Conservation (phyloP, 352 stramenopile genomes). For the Phytophthora chlamydospora region DNA sequence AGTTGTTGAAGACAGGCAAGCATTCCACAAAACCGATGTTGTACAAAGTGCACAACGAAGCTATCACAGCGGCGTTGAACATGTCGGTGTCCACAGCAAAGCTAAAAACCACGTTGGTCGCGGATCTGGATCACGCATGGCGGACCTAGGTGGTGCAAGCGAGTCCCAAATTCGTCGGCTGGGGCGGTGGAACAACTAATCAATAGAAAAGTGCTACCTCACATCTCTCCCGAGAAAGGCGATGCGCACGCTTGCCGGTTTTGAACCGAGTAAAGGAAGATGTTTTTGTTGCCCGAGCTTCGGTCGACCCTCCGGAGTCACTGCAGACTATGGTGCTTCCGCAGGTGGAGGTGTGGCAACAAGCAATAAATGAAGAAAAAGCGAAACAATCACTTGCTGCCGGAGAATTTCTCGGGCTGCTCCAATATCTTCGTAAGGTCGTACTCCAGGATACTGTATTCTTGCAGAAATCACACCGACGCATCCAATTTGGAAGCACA, state of each 20-base stretch:
- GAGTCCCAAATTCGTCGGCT: slow-evolving; percentile 10
- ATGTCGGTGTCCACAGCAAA: neutral
- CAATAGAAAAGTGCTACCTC: slow-evolving; percentile 9
- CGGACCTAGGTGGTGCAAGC: slow-evolving; percentile 7
- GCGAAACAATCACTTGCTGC: neutral
- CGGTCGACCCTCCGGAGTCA: neutral
- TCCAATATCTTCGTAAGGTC: slow-evolving; percentile 1
- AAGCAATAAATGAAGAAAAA: neutral
- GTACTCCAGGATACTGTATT: slow-evolving; percentile 6
- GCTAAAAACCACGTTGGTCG: slow-evolving; percentile 4
- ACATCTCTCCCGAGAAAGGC: slow-evolving; percentile 4
- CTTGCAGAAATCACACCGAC: too few relatives aligned
- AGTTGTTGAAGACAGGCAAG: slow-evolving; percentile 9
- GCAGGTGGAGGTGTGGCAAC: slow-evolving; percentile 2
- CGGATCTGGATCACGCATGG: neutral
- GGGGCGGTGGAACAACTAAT: slow-evolving; percentile 7
- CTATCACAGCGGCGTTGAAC: too few relatives aligned
- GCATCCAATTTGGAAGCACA: too few relatives aligned
- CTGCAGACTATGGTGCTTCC: slow-evolving; percentile 1
- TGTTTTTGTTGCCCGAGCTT: slow-evolving; percentile 3
- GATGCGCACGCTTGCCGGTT: slow-evolving; percentile 14
- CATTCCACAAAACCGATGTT: too few relatives aligned
- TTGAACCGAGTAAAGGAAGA: neutral
- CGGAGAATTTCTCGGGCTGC: slow-evolving; percentile 1
- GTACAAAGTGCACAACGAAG: too few relatives aligned